Conservation (phyloP, 306 rosid species). For the Cercis canadensis region DNA sequence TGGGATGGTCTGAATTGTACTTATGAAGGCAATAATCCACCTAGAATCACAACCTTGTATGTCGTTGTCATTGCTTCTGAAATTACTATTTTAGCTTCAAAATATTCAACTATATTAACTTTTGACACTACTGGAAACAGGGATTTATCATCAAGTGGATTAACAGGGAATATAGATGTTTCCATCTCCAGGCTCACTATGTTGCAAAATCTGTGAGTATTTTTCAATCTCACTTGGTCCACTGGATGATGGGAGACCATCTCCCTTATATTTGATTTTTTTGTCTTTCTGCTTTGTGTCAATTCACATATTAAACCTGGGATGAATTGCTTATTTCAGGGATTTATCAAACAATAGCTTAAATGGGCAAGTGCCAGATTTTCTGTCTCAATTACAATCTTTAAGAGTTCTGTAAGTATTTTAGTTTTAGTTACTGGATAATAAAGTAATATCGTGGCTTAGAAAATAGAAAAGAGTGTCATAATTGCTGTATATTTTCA, state of each 20-base stretch:
- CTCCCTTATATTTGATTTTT: no score
- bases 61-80: slow-evolving; percentile 16
- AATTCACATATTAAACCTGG: neutral
- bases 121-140: slow-evolving; percentile 30
- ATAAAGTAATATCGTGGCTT: neutral
- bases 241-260: no score
- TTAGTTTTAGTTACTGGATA: neutral
- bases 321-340: slow-evolving; percentile 36
- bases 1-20: slow-evolving; percentile 62
- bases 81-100: slow-evolving; percentile 13
- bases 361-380: slow-evolving; percentile 38
- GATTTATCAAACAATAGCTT: slow-evolving; percentile 59
- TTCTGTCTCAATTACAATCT: slow-evolving; percentile 29
- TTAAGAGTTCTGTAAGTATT: slow-evolving; percentile 48
- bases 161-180: slow-evolving; percentile 42
- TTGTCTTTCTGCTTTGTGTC: neutral
- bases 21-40: neutral
- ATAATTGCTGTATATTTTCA: slow-evolving; percentile 25
- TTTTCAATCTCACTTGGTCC: no score
- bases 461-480: neutral
- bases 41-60: slow-evolving; percentile 54
- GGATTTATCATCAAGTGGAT: slow-evolving; percentile 53
- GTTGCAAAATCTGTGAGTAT: slow-evolving; percentile 56
- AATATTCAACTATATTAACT: neutral
- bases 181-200: slow-evolving; percentile 41